Evolutionary conservation across 495 filamentous ascomycete genomes (phyloP), one percentile per base, ranked within the genome.

Genomic region (Penicillium verhagenii): DNA sequence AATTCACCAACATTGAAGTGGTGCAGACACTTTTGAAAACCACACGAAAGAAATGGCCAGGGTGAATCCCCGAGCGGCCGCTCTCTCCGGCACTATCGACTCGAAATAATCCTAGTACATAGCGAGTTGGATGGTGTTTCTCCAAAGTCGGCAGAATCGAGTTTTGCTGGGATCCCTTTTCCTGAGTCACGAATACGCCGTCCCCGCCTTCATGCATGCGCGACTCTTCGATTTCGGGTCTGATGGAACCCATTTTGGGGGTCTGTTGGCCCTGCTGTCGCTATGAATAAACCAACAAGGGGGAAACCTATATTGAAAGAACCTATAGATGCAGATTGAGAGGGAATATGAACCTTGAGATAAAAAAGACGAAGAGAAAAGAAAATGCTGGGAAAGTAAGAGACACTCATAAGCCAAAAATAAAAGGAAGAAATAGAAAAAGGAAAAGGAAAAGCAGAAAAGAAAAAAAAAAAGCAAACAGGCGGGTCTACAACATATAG

Each of bases 51-150:
- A 89, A 86, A 42, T 82, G 75, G 42, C 74, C 50, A 1, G 84
- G 84, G 60, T 89, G 79, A 20, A 89, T 65, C 18, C 86, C 83
- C 6, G 56, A 73, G 35, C 87, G 73, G 6, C 86, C 86, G 63
- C 80, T 84, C 65, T 90, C 86, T 29, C 86, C 85, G 37, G 84
- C 82, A 19, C 80, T 81, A 24, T 81, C 60, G 33, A 86, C 78
- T 38, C 80, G 72, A 47, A 78, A 70, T 20, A 75, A 43, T 11
- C 44, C 51, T 11, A 63, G 33, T 9, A 53, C 49, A 60, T 54
- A 58, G 54, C 43, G 56, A 51, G 19, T 48, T 25, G 58, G 35
- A 33, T 56, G 56, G n/a, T 38, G 31, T 54, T 67, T 66, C 19
- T 66, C 58, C 42, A 67, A 63, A 4, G 58, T 65, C 5, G 72